These are phyloP conservation scores for Naganishia onofrii DNA, from an alignment of 768 basidiomycete genomes.

Conservation along the genomic window DNA sequence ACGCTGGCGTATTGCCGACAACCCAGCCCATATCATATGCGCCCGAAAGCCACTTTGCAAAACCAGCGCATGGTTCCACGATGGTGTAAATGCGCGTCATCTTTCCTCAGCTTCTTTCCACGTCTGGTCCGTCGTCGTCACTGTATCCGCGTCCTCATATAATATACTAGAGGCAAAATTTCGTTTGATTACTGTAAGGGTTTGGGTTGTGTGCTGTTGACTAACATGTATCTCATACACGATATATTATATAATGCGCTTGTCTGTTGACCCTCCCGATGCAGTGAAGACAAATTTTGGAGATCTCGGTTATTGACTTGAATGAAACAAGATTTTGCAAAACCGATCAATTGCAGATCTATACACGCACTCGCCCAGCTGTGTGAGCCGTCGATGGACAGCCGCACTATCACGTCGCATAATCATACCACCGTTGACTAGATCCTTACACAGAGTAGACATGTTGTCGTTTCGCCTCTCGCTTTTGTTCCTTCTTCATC, in stretches of 20 bases:
- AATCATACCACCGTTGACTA: not conserved
- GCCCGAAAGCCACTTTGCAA: conserved; percentile 7
- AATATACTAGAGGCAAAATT: not conserved
- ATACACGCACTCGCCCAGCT: no score
- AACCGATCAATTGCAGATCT: no score
- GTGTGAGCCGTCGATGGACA: no score
- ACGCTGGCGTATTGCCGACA: not conserved
- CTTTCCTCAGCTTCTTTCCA: not conserved
- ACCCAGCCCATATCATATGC: not conserved
- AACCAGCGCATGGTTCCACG: not conserved
- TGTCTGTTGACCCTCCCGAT: no score
- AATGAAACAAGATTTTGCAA: no score
- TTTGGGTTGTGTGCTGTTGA: not conserved
- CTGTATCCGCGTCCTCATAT: not conserved
- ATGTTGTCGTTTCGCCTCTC: conserved; percentile 5
- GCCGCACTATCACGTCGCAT: no score
- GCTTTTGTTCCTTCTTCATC: conserved; percentile 17
- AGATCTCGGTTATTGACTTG: no score
- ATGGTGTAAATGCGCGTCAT: not conserved
- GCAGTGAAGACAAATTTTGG: no score
- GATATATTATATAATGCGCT: not conserved
- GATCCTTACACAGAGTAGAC: not conserved
- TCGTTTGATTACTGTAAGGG: not conserved
- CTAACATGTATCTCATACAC: not conserved
- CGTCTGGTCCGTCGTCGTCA: not conserved